Evolutionary conservation across 768 basidiomycete genomes (phyloP).

Genomic region (Pleurotus citrinopileatus): DNA sequence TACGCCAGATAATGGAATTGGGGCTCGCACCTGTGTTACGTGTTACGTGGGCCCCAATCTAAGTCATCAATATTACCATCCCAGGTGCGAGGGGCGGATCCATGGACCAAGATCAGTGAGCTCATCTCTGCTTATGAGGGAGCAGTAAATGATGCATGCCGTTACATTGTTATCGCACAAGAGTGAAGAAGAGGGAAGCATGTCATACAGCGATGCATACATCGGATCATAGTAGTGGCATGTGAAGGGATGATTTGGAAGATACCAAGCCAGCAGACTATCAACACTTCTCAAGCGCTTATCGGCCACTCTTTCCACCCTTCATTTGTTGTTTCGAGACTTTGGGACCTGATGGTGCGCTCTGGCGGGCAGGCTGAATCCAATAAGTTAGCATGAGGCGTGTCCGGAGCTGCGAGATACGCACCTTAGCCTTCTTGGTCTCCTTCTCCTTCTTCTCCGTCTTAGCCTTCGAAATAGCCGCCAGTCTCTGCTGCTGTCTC

Average conservation of each 20-base stretch:
- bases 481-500: slow-evolving; percentile 74
- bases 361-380: slow-evolving; percentile 52
- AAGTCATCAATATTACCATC: no score
- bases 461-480: slow-evolving; percentile 93
- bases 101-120: no score
- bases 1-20: no score
- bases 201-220: slow-evolving; percentile 2
- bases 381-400: slow-evolving; percentile 9
- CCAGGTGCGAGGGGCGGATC: no score
- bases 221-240: slow-evolving; percentile 3
- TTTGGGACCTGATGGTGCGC: slow-evolving; percentile 65
- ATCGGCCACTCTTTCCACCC: slow-evolving; percentile 80
- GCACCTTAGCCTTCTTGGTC: slow-evolving; percentile 82
- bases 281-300: slow-evolving; percentile 30
- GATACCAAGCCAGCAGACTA: background rate
- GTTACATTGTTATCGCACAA: no score
- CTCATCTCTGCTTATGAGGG: no score
- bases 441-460: slow-evolving; percentile 97
- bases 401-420: slow-evolving; percentile 21
- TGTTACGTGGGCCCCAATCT: no score
- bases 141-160: no score
- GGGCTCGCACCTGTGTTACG: no score
- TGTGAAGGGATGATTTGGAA: slow-evolving; percentile 1
- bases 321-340: slow-evolving; percentile 97
- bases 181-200: background rate